phyloP scores from a whole-genome alignment of 2,329 filamentous ascomycete genomes.

The Aureobasidium sp. region DNA sequence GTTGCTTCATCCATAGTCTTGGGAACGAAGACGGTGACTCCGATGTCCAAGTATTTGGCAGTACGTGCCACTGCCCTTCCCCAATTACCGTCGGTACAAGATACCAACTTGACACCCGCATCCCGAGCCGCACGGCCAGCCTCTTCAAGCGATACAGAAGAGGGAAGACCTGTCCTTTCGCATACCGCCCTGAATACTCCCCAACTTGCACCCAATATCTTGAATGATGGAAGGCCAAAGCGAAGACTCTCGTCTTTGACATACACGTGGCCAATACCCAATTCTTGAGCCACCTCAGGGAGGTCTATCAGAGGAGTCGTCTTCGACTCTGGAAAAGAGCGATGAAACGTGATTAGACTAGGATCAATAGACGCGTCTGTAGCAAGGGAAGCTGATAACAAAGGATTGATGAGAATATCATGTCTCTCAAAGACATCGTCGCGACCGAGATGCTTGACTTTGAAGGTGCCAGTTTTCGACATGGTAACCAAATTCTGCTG shows the following conservation, averaged over 20 bases:
- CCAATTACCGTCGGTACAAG: slow-evolving; percentile 71
- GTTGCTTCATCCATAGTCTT: slow-evolving; percentile 50
- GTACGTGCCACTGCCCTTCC: slow-evolving; percentile 66
- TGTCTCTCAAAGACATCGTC: background rate
- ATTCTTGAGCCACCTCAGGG: slow-evolving; percentile 46
- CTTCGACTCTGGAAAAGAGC: slow-evolving; percentile 48
- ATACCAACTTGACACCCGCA: slow-evolving; percentile 44
- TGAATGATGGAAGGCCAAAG: slow-evolving; percentile 67
- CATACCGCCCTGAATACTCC: slow-evolving; percentile 53
- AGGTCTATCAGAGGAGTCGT: slow-evolving; percentile 51
- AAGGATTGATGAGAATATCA: background rate
- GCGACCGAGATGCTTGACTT: background rate
- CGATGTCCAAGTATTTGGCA: slow-evolving; percentile 52
- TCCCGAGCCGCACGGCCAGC: slow-evolving; percentile 16
- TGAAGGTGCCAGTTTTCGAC: background rate
- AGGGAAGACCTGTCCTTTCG: background rate
- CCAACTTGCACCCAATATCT: slow-evolving; percentile 75
- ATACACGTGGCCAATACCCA: slow-evolving; percentile 53
- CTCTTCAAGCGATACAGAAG: background rate
- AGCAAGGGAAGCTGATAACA: background rate
- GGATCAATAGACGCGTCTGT: background rate
- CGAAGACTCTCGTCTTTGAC: slow-evolving; percentile 66
- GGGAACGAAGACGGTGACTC: slow-evolving; percentile 57
- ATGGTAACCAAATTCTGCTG: background rate
- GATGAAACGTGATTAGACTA: slow-evolving; percentile 3